Evolutionary conservation across 768 basidiomycete genomes (phyloP).

Genomic region (Naganishia friedmannii): DNA sequence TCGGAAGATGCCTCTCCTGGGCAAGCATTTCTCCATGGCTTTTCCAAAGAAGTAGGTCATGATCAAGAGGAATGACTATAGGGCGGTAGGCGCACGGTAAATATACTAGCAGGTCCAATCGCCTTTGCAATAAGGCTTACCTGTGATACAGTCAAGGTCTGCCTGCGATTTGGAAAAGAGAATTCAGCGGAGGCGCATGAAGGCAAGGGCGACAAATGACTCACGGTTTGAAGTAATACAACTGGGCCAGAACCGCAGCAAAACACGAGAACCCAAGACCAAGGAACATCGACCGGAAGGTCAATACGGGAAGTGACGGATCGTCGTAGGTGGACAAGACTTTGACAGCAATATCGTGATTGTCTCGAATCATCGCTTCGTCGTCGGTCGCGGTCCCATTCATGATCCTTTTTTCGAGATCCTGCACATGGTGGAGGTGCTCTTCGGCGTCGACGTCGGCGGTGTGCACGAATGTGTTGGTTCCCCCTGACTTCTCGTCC

Average conservation of each 20-base stretch:
- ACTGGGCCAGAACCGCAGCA: slow-evolving; percentile 48
- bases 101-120: background rate
- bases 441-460: background rate
- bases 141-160: slow-evolving; percentile 13
- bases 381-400: slow-evolving; percentile 28
- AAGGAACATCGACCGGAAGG: slow-evolving; percentile 47
- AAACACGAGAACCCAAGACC: slow-evolving; percentile 47
- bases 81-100: slow-evolving; percentile 30
- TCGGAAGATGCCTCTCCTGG: slow-evolving; percentile 38
- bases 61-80: slow-evolving; percentile 48
- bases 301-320: slow-evolving; percentile 38
- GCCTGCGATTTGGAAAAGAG: background rate
- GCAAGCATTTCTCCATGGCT: slow-evolving; percentile 30
- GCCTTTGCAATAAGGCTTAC: background rate
- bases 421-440: slow-evolving; percentile 29
- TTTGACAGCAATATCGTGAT: slow-evolving; percentile 55
- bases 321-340: slow-evolving; percentile 50
- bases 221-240: slow-evolving; percentile 55
- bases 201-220: slow-evolving; percentile 30
- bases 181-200: background rate
- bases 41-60: slow-evolving; percentile 46
- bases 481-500: background rate
- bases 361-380: slow-evolving; percentile 35
- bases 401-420: slow-evolving; percentile 24
- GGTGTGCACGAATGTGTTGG: slow-evolving; percentile 4